Evolutionary conservation across 169 alveolate species (phyloP).

Genomic region (Plasmodium yoelii): DNA sequence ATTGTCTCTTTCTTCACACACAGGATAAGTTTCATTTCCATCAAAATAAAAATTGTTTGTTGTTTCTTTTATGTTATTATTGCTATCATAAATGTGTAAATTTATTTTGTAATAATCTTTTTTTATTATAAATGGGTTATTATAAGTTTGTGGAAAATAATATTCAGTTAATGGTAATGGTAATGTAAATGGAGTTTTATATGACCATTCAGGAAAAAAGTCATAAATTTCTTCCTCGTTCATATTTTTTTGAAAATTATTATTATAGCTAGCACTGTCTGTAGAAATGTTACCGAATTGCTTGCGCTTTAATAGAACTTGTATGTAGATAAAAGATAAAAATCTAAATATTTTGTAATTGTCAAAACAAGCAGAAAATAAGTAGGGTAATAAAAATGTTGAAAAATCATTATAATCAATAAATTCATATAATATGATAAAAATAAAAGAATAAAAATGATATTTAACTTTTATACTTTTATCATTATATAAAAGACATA

Average conservation of each 20-base stretch:
- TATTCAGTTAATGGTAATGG: conserved; percentile 58
- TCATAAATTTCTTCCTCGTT: conserved; percentile 50
- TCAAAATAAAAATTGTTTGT: background rate
- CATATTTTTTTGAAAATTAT: conserved; percentile 17
- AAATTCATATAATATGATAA: conserved; percentile 37
- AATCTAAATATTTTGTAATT: conserved; percentile 52
- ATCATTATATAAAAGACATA: conserved; percentile 56
- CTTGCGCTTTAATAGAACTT: conserved; percentile 25
- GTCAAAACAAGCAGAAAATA: conserved; percentile 62
- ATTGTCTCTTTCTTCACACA: background rate
- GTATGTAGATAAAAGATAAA: conserved; percentile 33
- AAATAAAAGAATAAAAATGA: conserved; percentile 46
- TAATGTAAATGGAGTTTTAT: conserved; percentile 52
- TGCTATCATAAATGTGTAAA: background rate
- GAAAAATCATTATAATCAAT: conserved; percentile 38
- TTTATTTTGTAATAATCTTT: conserved; percentile 33
- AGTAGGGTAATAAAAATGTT: conserved; percentile 39
- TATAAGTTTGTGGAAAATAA: conserved; percentile 14
- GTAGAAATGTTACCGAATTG: background rate
- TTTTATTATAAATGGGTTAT: conserved; percentile 21
- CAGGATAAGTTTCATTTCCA: conserved; percentile 3
- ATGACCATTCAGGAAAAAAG: conserved; percentile 66
- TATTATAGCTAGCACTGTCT: background rate
- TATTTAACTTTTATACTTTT: conserved; percentile 45
- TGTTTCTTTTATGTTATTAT: background rate